These are phyloP conservation scores for Carnegiea gigantea DNA, from an alignment of 179 eudicot genomes.

Conservation along the genomic window DNA sequence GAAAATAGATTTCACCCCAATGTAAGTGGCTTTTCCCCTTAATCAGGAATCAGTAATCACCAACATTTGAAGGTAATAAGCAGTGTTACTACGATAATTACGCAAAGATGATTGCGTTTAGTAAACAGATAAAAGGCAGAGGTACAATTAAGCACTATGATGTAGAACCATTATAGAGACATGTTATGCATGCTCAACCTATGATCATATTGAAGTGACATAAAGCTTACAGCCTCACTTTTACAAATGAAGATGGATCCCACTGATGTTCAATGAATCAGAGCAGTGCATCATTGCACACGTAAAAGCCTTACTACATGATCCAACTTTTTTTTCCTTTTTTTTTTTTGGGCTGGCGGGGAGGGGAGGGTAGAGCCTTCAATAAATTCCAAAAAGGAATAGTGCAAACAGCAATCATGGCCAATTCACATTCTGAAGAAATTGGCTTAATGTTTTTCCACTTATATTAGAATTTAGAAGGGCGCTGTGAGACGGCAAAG, in stretches of 20 bases:
- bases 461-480: neutral
- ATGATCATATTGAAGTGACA: slow-evolving; percentile 40
- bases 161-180: slow-evolving; percentile 28
- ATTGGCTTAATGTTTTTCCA: neutral
- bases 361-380: neutral
- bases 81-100: slow-evolving; percentile 21
- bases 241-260: slow-evolving; percentile 23
- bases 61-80: slow-evolving; percentile 10
- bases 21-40: neutral
- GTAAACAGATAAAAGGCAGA: slow-evolving; percentile 20
- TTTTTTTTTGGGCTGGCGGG: neutral
- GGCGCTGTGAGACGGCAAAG: neutral
- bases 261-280: slow-evolving; percentile 31
- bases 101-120: slow-evolving; percentile 13
- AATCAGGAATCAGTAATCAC: neutral
- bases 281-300: slow-evolving; percentile 12
- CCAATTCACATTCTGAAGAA: neutral
- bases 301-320: slow-evolving; percentile 3
- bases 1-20: neutral
- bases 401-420: neutral
- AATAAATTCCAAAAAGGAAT: neutral
- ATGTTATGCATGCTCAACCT: slow-evolving; percentile 36
- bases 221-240: slow-evolving; percentile 31
- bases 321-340: neutral
- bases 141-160: slow-evolving; percentile 20